Percentiles rank a stretch among this genome's conserved stretches.
Evolutionary conservation across 2,329 filamentous ascomycete species (phyloP).

Genomic region (Aureobasidium sp.): DNA sequence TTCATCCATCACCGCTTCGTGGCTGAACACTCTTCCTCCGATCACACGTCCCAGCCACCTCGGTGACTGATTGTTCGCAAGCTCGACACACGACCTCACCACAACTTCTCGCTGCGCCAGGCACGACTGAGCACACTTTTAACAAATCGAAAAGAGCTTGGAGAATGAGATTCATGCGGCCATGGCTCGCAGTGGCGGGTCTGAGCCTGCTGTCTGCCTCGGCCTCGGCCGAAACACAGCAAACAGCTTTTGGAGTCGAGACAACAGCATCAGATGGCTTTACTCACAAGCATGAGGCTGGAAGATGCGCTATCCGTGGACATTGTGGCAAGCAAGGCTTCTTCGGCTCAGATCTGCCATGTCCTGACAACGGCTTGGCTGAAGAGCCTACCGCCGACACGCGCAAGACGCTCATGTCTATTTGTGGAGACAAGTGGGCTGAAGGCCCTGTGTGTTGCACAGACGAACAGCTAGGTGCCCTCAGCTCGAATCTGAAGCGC

Average conservation of each 20-base stretch:
- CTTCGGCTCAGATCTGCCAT: conserved; percentile 84
- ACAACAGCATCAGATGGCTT: conserved; percentile 10
- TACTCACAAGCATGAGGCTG: conserved; percentile 62
- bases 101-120: neutral
- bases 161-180: neutral
- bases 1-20: neutral
- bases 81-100: neutral
- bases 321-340: conserved; percentile 86
- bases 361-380: conserved; percentile 81
- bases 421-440: conserved; percentile 84
- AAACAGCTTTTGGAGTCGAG: neutral
- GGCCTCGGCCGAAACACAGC: neutral
- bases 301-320: conserved; percentile 81
- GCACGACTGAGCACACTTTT: neutral
- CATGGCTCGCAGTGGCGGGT: conserved; percentile 9
- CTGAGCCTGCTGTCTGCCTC: neutral
- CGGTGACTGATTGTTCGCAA: neutral
- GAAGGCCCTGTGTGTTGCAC: conserved; percentile 78
- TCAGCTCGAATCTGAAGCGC: conserved; percentile 76
- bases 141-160: neutral
- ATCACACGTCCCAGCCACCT: neutral
- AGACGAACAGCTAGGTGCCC: conserved; percentile 67
- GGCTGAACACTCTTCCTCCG: neutral
- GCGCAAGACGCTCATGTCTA: conserved; percentile 66
- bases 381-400: conserved; percentile 62